Percentiles rank a stretch among this genome's conserved stretches.
Evolutionary conservation across 1,139 yeast genomes (phyloP).

Genomic region (Scheffersomyces stambukii): DNA sequence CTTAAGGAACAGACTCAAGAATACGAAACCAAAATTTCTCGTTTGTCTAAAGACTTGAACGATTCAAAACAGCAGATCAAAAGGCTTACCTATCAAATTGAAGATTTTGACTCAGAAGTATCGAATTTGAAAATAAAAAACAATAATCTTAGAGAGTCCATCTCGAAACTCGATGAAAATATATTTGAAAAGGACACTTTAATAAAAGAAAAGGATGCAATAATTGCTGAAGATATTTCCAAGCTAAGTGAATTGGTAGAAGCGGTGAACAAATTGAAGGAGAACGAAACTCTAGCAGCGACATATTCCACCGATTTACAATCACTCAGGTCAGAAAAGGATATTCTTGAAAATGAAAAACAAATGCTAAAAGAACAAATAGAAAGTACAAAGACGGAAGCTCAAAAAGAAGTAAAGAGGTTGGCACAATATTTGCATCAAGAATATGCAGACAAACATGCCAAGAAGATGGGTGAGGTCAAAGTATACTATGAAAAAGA

Average conservation of each 20-base stretch:
- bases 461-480: slow-evolving; percentile 38
- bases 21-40: slow-evolving; percentile 17
- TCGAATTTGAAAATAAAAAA: not conserved
- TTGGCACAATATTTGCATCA: slow-evolving; percentile 63
- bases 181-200: not conserved
- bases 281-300: slow-evolving; percentile 6
- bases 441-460: slow-evolving; percentile 69
- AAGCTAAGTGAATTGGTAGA: slow-evolving; percentile 21
- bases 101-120: slow-evolving; percentile 13
- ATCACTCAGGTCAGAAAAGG: slow-evolving; percentile 10
- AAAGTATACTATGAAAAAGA: slow-evolving; percentile 13
- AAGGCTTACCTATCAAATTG: slow-evolving; percentile 16
- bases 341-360: slow-evolving; percentile 13
- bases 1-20: slow-evolving; percentile 4
- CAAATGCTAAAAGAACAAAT: slow-evolving; percentile 18
- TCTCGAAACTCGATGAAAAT: not conserved
- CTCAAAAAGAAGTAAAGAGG: slow-evolving; percentile 39
- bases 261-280: slow-evolving; percentile 15
- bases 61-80: slow-evolving; percentile 15
- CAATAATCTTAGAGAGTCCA: not conserved
- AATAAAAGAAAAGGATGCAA: slow-evolving; percentile 17
- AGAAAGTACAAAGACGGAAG: slow-evolving; percentile 37
- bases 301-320: slow-evolving; percentile 2
- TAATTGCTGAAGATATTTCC: slow-evolving; percentile 21
- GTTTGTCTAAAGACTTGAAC: slow-evolving; percentile 12